Evolutionary conservation across 495 filamentous ascomycete species (phyloP).

Genomic region (Aspergillus baeticus): DNA sequence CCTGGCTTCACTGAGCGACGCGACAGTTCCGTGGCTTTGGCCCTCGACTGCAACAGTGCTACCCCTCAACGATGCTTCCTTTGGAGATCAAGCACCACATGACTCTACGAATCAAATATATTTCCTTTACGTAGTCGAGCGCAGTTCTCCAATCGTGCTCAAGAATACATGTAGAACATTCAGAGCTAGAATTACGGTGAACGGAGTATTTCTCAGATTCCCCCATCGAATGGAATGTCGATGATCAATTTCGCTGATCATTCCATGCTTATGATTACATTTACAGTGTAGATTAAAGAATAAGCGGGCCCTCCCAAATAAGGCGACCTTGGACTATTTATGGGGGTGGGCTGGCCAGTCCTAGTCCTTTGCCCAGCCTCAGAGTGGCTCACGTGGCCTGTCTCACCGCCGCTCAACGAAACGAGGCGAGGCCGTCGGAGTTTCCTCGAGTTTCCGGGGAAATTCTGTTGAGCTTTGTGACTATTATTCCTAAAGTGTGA

Average conservation of each 20-base stretch:
- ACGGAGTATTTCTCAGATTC: background rate
- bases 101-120: background rate
- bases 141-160: background rate
- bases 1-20: background rate
- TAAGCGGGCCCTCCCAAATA: background rate
- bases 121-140: background rate
- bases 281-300: constrained; percentile 11
- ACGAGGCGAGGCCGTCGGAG: no score
- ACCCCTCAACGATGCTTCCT: background rate
- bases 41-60: background rate
- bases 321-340: background rate
- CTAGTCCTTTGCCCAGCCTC: no score
- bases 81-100: background rate
- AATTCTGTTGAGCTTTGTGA: no score
- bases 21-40: background rate
- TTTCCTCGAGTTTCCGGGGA: no score
- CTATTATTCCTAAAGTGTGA: no score
- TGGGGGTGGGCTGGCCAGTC: no score
- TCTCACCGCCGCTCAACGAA: no score
- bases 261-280: constrained; percentile 3
- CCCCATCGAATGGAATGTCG: background rate
- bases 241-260: background rate
- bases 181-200: background rate
- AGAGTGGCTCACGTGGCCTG: no score
- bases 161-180: constrained; percentile 1